Evolutionary conservation across 2,329 filamentous ascomycete species (phyloP), one percentile per base, ranked within the genome.

Genomic region (Endothia cerciana): DNA sequence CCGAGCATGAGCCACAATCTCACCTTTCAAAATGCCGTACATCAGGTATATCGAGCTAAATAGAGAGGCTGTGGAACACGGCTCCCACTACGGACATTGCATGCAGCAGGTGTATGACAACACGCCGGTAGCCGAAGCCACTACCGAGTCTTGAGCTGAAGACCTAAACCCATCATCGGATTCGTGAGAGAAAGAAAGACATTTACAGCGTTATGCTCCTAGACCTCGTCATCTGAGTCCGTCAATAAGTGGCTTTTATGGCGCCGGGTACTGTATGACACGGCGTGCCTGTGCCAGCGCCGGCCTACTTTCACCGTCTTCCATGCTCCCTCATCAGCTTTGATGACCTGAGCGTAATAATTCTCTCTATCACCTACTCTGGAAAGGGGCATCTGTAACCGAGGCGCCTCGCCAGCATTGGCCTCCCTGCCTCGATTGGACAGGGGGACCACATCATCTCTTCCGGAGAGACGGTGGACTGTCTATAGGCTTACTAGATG

Each of bases 81-180:
- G 13, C 47, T 51, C 47, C 45, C 47, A 51, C 13, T 51, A 25
- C 22, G 47, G 47, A 55, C 30, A 55, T 36, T 55, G 30, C 3
- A 17, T 36, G 30, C 51, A 55, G 19, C 13, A 7, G 19, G 51
- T n/a, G n/a, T 55, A 55, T 36, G 51, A n/a, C 51, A 55, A 55
- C 17, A 55, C 30, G 51, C 30, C 51, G 28, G 51, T 28, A 55
- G 28, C 51, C 51, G 51, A 33, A 55, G 51, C 30, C 28, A 55
- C 51, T 36, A 36, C 51, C 51, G 51, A 30, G 51, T 22, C 17
- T 10, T 30, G 30, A 51, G 47, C 22, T 5, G 22, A 51, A 51
- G 25, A 17, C 47, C 22, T 22, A 51, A 51, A 55, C 30, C 28
- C 28, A 10, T n/a, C 17, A 30, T 62, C 59, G 13, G n/a, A 28